Evolutionary conservation across 2,329 filamentous ascomycete species (phyloP), one percentile per base, ranked within the genome.

Genomic region (Teratosphaeria zuluensis): DNA sequence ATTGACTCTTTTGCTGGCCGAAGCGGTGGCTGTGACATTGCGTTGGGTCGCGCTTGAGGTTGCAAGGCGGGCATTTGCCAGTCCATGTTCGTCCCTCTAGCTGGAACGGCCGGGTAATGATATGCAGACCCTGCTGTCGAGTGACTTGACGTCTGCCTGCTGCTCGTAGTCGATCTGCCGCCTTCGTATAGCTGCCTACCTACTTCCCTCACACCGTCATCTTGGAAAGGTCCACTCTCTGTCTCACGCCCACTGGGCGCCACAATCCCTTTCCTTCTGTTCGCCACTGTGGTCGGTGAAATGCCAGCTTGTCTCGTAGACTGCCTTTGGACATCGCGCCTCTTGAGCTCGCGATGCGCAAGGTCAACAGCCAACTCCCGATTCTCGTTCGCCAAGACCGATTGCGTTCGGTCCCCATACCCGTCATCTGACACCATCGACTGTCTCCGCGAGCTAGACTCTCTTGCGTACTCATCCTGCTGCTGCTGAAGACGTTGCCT

Each of bases 361-460:
- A 95, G 73, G 63, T 87, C 83, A 6, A 95, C 85, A 0, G 90
- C 91, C 53, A 95, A 75, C 11, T 92, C 86, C 62, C 85, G 82
- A 62, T 95, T 80, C 58, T 90, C 84, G 1, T 80, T 81, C 0
- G 87, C 87, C 66, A 89, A 84, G 14, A 95, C 74, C 3, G 69
- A 56, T 33, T 66, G 62, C n/a, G 28, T 38, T 1, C 35, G 52
- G 33, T 59, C 58, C 14, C 55, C 55, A 55, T 58, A 53, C 24
- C 59, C 65, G 53, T 62, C 62, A 8, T 59, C 58, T 51, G 58
- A 64, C 21, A 51, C 31, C 19, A 56, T 28, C 12, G 63, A 62
- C 21, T 56, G 38, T 53, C 57, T 28, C 12, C 58, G 56, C 7
- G 38, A 55, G 6, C 54, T 6, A 12, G 21, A 38, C 19, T 57